phyloP scores from a whole-genome alignment of 345 rosid genomes.

The Populus simonii region DNA sequence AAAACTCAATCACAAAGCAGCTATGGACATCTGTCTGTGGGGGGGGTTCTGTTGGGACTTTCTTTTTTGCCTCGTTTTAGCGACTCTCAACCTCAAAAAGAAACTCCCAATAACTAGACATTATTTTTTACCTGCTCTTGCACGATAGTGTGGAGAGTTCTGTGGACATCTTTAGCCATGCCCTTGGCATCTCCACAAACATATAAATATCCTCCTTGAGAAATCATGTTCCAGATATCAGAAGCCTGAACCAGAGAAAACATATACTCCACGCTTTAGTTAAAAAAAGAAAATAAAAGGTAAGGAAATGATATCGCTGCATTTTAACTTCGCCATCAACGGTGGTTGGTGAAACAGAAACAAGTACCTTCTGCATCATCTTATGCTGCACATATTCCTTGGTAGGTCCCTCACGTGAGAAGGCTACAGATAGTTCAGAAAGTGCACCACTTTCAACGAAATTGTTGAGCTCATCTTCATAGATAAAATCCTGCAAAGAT shows the following conservation, averaged over 20 bases:
- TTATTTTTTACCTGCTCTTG: constrained; percentile 68
- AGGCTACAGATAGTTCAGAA: constrained; percentile 79
- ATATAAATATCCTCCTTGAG: constrained; percentile 75
- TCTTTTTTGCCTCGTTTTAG: not conserved
- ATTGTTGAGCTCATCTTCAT: constrained; percentile 76
- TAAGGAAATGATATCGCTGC: not conserved
- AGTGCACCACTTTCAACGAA: constrained; percentile 66
- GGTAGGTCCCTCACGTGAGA: constrained; percentile 95
- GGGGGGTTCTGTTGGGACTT: not conserved
- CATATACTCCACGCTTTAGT: not conserved
- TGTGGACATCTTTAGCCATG: constrained; percentile 96
- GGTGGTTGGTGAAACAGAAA: constrained; percentile 14
- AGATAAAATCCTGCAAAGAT: constrained; percentile 71
- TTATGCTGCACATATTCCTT: constrained; percentile 96
- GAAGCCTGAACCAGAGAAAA: constrained; percentile 48
- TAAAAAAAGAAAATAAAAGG: not conserved
- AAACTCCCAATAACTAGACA: not conserved
- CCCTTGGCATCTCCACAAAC: constrained; percentile 99
- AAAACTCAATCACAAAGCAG: not conserved
- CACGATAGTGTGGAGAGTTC: constrained; percentile 74
- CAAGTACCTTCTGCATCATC: constrained; percentile 66
- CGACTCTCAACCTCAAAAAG: not conserved
- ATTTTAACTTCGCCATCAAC: not conserved
- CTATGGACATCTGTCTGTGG: not conserved
- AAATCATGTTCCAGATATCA: constrained; percentile 72